Conservation (phyloP, 768 basidiomycete species). For the Sarcomyxa edulis region DNA sequence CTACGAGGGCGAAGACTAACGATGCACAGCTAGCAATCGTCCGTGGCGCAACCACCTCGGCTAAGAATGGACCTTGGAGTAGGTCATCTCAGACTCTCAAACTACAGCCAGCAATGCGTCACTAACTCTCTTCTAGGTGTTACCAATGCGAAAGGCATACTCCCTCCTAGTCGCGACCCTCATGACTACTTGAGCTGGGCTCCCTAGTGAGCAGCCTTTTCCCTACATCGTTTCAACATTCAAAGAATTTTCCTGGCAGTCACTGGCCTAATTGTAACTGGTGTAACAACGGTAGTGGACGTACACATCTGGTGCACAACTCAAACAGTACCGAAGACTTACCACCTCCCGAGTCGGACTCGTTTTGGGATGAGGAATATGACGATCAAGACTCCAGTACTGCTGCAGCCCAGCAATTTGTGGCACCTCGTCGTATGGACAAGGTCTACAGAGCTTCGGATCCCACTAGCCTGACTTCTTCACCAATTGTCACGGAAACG, state of each 20-base stretch:
- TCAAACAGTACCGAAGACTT: constrained; percentile 14
- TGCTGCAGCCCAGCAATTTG: no score
- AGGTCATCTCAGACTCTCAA: constrained; percentile 8
- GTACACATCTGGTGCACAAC: constrained; percentile 19
- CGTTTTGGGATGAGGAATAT: constrained; percentile 5
- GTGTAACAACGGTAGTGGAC: constrained; percentile 30
- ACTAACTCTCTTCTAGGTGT: constrained; percentile 23
- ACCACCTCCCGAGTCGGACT: constrained; percentile 5
- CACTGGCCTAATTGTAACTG: constrained; percentile 55
- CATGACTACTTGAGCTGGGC: constrained; percentile 56
- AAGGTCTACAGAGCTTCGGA: no score
- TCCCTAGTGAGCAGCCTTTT: constrained; percentile 40
- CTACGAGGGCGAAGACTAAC: constrained; percentile 17
- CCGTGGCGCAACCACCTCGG: constrained; percentile 26
- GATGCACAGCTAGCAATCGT: constrained; percentile 29
- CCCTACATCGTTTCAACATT: background rate
- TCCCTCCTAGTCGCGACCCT: constrained; percentile 24
- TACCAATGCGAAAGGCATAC: constrained; percentile 17
- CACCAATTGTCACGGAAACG: no score
- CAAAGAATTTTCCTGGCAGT: constrained; percentile 23
- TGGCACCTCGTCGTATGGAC: no score
- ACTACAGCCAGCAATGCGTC: background rate
- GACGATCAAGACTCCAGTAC: no score
- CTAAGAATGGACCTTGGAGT: constrained; percentile 37
- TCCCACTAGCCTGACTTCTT: no score